phyloP scores from a whole-genome alignment of 371 early-diverging fungal genomes.

The Apophysomyces elegans region DNA sequence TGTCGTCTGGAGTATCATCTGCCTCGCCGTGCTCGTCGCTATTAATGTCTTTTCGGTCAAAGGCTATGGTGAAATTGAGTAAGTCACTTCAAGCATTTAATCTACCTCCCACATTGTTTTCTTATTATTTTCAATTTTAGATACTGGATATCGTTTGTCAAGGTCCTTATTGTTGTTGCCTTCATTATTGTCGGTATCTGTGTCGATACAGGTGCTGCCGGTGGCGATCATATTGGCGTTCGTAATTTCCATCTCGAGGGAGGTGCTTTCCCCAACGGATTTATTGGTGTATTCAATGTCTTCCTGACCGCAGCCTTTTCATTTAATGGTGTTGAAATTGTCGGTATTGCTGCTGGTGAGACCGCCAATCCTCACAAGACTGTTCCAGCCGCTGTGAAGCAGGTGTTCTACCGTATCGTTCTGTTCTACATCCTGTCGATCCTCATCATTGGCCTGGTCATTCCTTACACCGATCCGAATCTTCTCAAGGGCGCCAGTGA shows the following conservation, averaged over 20 bases:
- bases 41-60: slow-evolving; percentile 71
- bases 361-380: slow-evolving; percentile 72
- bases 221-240: slow-evolving; percentile 54
- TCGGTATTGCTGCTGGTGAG: slow-evolving; percentile 80
- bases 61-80: slow-evolving; percentile 70
- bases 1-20: slow-evolving; percentile 65
- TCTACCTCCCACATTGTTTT: background rate
- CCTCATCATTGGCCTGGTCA: slow-evolving; percentile 72
- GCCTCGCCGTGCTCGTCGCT: slow-evolving; percentile 59
- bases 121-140: slow-evolving; percentile 13
- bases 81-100: slow-evolving; percentile 1
- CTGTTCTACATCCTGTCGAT: slow-evolving; percentile 78
- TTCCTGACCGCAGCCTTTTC: slow-evolving; percentile 85
- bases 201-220: slow-evolving; percentile 62
- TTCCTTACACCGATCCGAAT: slow-evolving; percentile 64
- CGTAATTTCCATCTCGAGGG: slow-evolving; percentile 71
- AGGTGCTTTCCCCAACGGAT: slow-evolving; percentile 79
- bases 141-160: slow-evolving; percentile 64
- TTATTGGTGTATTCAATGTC: slow-evolving; percentile 69
- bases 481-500: slow-evolving; percentile 50
- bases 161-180: slow-evolving; percentile 62
- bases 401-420: slow-evolving; percentile 77
- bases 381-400: slow-evolving; percentile 75
- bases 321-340: slow-evolving; percentile 84
- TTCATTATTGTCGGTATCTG: slow-evolving; percentile 81